These are phyloP conservation scores for Gracilaria caudata DNA, from an alignment of 23 red algal species.

Conservation along the genomic window DNA sequence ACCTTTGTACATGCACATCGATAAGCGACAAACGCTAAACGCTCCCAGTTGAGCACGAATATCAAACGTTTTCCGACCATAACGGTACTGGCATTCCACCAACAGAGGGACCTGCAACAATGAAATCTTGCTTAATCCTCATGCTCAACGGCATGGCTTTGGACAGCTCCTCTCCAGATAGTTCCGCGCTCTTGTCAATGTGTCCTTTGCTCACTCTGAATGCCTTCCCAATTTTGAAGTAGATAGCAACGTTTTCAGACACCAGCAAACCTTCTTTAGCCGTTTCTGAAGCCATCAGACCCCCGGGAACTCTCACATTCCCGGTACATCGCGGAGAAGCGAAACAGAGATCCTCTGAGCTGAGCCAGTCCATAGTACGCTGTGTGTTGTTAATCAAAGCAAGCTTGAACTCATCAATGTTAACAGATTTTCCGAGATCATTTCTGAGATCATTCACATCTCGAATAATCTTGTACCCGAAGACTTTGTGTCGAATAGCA, in stretches of 20 bases:
- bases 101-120: neutral
- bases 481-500: conserved; percentile 21
- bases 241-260: neutral
- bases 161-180: neutral
- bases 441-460: neutral
- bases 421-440: neutral
- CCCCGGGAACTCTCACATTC: neutral
- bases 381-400: neutral
- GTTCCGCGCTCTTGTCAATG: neutral
- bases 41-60: too few relatives aligned
- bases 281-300: neutral
- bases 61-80: too few relatives aligned
- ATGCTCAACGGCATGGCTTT: neutral
- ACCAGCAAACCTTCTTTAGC: neutral
- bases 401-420: neutral
- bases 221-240: neutral
- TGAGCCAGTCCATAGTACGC: neutral
- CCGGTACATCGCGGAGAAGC: neutral
- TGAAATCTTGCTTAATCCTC: neutral
- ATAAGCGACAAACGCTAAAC: too few relatives aligned
- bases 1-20: too few relatives aligned
- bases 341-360: neutral
- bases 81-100: too few relatives aligned
- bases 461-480: neutral
- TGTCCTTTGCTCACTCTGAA: neutral